These are phyloP conservation scores for Shiraia sp. DNA, from an alignment of 2,329 filamentous ascomycete genomes.

Conservation along the genomic window DNA sequence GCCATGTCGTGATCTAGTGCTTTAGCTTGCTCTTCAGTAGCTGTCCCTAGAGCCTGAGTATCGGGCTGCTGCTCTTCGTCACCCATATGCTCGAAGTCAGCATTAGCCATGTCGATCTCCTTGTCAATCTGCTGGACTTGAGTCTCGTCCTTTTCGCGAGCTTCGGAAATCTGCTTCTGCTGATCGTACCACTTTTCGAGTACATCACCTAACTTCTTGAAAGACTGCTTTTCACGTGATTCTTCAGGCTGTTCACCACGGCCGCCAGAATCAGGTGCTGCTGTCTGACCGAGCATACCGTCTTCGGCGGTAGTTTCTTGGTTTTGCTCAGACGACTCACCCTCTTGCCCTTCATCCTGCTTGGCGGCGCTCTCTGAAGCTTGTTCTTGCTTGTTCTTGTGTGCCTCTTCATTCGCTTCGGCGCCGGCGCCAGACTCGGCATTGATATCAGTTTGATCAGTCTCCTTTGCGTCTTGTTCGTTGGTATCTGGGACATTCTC, in stretches of 20 bases:
- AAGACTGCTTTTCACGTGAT: constrained; percentile 65
- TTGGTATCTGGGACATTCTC: constrained; percentile 58
- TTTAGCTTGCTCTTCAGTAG: constrained; percentile 82
- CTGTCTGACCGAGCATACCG: constrained; percentile 51
- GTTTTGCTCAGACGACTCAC: constrained; percentile 66
- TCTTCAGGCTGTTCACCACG: constrained; percentile 47
- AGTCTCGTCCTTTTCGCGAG: constrained; percentile 54
- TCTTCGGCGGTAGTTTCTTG: constrained; percentile 67
- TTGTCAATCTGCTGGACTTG: constrained; percentile 53
- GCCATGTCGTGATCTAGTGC: constrained; percentile 88
- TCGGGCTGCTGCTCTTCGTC: constrained; percentile 83
- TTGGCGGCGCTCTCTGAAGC: constrained; percentile 61
- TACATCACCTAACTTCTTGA: constrained; percentile 92
- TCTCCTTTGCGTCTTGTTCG: constrained; percentile 51
- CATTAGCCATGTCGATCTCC: constrained; percentile 72
- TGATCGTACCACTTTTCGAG: constrained; percentile 91
- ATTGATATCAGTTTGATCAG: constrained; percentile 55
- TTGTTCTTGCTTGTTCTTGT: constrained; percentile 63
- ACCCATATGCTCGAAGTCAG: constrained; percentile 92
- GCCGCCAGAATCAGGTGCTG: constrained; percentile 41
- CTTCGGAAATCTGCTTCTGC: constrained; percentile 72
- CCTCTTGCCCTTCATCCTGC: constrained; percentile 67
- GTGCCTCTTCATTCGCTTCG: constrained; percentile 61
- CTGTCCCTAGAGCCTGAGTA: constrained; percentile 86
- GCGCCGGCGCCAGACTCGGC: constrained; percentile 67